Base-by-base conservation (phyloP, 768 basidiomycete species). In the Hypholoma sublateritium region DNA sequence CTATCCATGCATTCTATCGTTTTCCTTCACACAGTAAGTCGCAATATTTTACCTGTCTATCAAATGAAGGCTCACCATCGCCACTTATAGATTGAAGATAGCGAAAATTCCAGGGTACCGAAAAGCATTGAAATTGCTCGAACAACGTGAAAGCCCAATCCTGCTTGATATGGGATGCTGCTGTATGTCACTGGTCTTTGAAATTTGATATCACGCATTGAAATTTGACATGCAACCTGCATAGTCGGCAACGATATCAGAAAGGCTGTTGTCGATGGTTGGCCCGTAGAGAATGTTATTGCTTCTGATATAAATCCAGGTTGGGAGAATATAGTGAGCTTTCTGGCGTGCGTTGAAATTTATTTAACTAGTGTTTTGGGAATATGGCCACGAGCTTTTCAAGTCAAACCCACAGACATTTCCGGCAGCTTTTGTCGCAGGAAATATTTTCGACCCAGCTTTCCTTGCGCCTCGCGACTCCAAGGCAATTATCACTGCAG, bases 351-450 rank as follows among this genome's bases (percentile, higher is more conserved):
- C 35, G 17, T 14, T 7, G 28, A 32, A 41, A 16, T 41, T 17
- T 13, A 41, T 41, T 16, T 41, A 41, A 6, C 39, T 41, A 86
- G 86, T 71, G 9, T 82, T 83, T 58, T 87, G 84, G 85, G 74
- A 81, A 3, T 72, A 80, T 5, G 86, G 87, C 1, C 84, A 88
- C 61, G 70, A 78, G 39, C 72, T 89, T 12, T 89, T 86, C 69
- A 74, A 66, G 50, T 74, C 78, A 5, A 81, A 73, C 0, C 74
- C 78, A 0, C 68, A 77, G 37, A 73, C 77, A 0, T 86, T 83
- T 65, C 80, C 83, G 1, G 81, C 76, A 0, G 65, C 70, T 0
- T 87, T 88, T 62, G 50, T 88, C 8, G 66, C 74, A 8, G 86
- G 85, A 1, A 78, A 88, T 55, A 74, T 67, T 0, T 78, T 88